phyloP scores from a whole-genome alignment of 768 basidiomycete genomes.

The Leccinum sublutescens region DNA sequence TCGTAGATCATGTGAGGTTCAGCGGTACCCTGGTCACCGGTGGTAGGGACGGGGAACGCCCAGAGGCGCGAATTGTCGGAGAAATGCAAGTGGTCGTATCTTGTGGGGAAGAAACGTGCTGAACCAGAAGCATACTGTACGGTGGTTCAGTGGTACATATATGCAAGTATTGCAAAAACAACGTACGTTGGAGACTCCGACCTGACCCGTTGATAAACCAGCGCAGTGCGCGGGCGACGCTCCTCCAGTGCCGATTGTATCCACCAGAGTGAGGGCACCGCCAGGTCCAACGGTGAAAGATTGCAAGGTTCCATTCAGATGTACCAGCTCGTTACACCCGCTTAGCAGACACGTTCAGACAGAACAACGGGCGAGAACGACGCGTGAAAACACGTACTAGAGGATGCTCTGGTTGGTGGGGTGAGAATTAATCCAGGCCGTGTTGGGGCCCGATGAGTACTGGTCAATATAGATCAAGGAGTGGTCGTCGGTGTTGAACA shows the following conservation, averaged over 20 bases:
- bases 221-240: constrained; percentile 49
- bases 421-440: constrained; percentile 61
- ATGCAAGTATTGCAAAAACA: neutral
- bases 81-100: constrained; percentile 37
- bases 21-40: constrained; percentile 35
- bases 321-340: constrained; percentile 51
- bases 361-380: neutral
- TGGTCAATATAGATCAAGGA: constrained; percentile 47
- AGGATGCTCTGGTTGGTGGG: constrained; percentile 57
- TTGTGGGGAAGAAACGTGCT: constrained; percentile 51
- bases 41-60: constrained; percentile 50
- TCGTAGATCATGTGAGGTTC: constrained; percentile 69
- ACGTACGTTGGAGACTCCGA: constrained; percentile 59
- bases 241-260: constrained; percentile 50
- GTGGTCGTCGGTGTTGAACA: constrained; percentile 52
- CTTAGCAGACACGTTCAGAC: constrained; percentile 31
- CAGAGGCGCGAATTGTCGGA: constrained; percentile 38
- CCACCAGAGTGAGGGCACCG: constrained; percentile 46
- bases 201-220: constrained; percentile 52
- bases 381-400: constrained; percentile 45
- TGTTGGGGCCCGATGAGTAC: constrained; percentile 41
- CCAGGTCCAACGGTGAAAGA: constrained; percentile 49
- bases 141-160: neutral
- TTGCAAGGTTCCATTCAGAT: constrained; percentile 45
- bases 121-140: constrained; percentile 53